Conservation (phyloP, 148 eudicot species). For the Nyssa sinensis region DNA sequence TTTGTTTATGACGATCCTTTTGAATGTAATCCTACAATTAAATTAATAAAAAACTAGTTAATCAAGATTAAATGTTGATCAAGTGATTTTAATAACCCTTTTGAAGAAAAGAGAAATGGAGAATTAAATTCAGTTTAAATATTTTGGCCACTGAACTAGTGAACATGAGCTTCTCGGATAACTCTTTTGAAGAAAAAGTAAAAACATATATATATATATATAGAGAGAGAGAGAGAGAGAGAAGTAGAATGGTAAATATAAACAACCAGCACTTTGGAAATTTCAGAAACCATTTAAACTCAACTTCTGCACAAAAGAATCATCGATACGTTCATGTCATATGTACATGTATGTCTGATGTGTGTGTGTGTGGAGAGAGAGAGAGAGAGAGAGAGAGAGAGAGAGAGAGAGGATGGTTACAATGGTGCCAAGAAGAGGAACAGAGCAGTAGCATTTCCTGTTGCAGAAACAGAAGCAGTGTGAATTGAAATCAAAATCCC, state of each 20-base stretch:
- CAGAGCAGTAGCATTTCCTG: conserved; percentile 35
- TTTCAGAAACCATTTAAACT: neutral
- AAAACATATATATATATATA: no score
- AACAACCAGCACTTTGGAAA: no score
- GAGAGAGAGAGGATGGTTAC: neutral
- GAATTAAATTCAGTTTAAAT: neutral
- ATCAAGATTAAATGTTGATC: neutral
- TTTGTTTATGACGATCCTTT: conserved; percentile 58
- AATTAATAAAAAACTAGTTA: neutral
- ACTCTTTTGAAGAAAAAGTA: neutral
- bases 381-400: neutral
- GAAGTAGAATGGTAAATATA: no score
- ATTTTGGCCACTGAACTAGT: neutral
- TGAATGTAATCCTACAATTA: conserved; percentile 59
- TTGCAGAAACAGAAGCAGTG: neutral
- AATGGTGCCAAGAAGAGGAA: conserved; percentile 30
- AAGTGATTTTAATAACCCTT: neutral
- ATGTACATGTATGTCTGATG: no score
- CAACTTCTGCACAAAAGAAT: neutral
- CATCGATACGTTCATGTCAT: neutral
- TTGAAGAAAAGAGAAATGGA: neutral
- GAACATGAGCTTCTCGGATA: neutral
- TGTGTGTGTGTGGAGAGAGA: neutral
- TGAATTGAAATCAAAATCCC: neutral
- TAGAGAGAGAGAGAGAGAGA: neutral